Evolutionary conservation across 139 green algal species (phyloP), one percentile per base, ranked within the genome.

Genomic region (Chlorella sp.): DNA sequence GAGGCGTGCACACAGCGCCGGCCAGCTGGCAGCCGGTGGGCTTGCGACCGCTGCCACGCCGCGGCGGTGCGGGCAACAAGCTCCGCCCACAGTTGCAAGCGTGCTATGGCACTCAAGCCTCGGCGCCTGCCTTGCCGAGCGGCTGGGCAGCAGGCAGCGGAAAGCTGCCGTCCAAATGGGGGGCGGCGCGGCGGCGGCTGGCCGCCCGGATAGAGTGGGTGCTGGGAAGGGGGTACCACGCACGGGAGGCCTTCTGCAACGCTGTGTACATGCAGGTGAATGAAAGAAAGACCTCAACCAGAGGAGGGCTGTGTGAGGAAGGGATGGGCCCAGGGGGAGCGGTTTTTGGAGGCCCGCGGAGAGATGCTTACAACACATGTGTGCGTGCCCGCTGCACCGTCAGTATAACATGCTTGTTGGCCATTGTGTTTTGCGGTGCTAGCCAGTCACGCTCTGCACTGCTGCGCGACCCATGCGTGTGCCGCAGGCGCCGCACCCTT

Each of bases 161-260:
- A 9, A 19, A 12, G 42, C 26, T 64, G 81, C 48, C 40, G 12
- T 39, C 68, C 2, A 81, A n/a, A 2, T 66, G 61, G 86, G 76
- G 5, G 34, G 48, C 21, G 24, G 87, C 78, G 19, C 69, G 36
- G 32, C 11, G 40, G 64, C 78, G 37, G n/a, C 78, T 90, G 61
- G 28, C 15, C 24, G 34, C 19, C 19, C 39, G 40, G 5, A 32
- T 40, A 15, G 88, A 91, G 32, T 88, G 82, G 71, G 69, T 86
- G 71, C 57, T 91, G 1, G 88, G 88, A 36, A 36, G 37, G 40
- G 82, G 89, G 57, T 90, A 85, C 75, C 68, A 76, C 24, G 81
- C 88, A 0, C 71, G 88, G 26, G 83, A 92, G n/a, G 84, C 91
- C 11, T 80, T 92, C 36, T 88, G 89, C 64, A 93, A 93, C 34